Percentiles rank a stretch among this genome's conserved stretches.
These are phyloP conservation scores for Puccinia sorghi DNA, from an alignment of 1,284 basidiomycete species.

Conservation along the genomic window DNA sequence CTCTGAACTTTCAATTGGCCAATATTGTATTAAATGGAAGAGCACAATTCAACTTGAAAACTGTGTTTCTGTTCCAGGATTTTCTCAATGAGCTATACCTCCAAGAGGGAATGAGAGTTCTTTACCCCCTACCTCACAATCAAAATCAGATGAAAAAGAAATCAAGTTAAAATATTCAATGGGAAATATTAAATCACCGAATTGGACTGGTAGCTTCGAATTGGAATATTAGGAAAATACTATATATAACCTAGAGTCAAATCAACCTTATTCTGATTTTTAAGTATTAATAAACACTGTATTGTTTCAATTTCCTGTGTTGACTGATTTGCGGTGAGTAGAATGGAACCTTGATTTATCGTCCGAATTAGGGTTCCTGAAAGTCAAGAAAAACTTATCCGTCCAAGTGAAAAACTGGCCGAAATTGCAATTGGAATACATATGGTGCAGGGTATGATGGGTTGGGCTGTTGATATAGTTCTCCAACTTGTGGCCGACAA, in stretches of 20 bases:
- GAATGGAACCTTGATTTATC: conserved; percentile 17
- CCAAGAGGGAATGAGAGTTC: no score
- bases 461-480: conserved; percentile 93
- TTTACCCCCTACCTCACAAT: no score
- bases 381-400: conserved; percentile 78
- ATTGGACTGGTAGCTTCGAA: not conserved
- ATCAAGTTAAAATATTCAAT: no score
- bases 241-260: no score
- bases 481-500: conserved; percentile 87
- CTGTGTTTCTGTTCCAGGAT: no score
- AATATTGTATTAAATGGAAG: no score
- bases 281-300: not conserved
- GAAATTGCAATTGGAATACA: conserved; percentile 95
- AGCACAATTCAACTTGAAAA: no score
- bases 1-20: no score
- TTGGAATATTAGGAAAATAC: not conserved
- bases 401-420: conserved; percentile 93
- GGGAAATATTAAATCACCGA: no score
- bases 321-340: not conserved
- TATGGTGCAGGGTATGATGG: conserved; percentile 93
- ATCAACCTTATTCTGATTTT: not conserved
- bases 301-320: not conserved
- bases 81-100: no score
- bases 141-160: no score
- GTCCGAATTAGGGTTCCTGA: conserved; percentile 70